Evolutionary conservation across 2,329 filamentous ascomycete species (phyloP).

Genomic region (Alternaria incomplexa): DNA sequence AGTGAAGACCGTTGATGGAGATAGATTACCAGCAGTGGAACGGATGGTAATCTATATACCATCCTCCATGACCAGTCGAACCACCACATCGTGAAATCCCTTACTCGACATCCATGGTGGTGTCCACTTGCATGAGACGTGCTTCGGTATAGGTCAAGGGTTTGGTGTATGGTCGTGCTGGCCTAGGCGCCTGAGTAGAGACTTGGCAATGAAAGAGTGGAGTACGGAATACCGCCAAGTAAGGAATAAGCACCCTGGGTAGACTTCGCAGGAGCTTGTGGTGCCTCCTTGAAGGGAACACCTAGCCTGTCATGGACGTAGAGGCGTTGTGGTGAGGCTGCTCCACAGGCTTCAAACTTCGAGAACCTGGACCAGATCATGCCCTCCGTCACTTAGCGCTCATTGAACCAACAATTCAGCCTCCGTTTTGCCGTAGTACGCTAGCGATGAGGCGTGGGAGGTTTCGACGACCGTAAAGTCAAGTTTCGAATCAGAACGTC

Average conservation of each 20-base stretch:
- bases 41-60: slow-evolving; percentile 22
- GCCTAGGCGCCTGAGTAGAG: slow-evolving; percentile 16
- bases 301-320: slow-evolving; percentile 16
- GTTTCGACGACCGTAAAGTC: slow-evolving; percentile 26
- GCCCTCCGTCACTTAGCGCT: slow-evolving; percentile 5
- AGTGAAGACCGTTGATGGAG: slow-evolving; percentile 9
- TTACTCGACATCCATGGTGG: slow-evolving; percentile 16
- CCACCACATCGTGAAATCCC: background rate
- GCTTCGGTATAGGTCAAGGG: slow-evolving; percentile 14
- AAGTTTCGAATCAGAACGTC: slow-evolving; percentile 31
- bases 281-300: background rate
- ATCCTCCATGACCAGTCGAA: background rate
- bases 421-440: slow-evolving; percentile 3
- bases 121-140: slow-evolving; percentile 35
- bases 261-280: slow-evolving; percentile 11
- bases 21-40: background rate
- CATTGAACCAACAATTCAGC: background rate
- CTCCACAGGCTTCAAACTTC: slow-evolving; percentile 29
- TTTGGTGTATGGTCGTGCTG: slow-evolving; percentile 9
- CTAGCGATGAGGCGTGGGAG: slow-evolving; percentile 18
- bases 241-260: slow-evolving; percentile 6
- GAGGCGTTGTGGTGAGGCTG: slow-evolving; percentile 18
- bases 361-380: slow-evolving; percentile 3
- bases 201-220: slow-evolving; percentile 11
- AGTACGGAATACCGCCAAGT: slow-evolving; percentile 7